A percentile compares a stretch with the other conserved stretches of the same genome.
These are phyloP conservation scores for Monilinia fructigena DNA, from an alignment of 2,329 filamentous ascomycete genomes.

Conservation along the genomic window DNA sequence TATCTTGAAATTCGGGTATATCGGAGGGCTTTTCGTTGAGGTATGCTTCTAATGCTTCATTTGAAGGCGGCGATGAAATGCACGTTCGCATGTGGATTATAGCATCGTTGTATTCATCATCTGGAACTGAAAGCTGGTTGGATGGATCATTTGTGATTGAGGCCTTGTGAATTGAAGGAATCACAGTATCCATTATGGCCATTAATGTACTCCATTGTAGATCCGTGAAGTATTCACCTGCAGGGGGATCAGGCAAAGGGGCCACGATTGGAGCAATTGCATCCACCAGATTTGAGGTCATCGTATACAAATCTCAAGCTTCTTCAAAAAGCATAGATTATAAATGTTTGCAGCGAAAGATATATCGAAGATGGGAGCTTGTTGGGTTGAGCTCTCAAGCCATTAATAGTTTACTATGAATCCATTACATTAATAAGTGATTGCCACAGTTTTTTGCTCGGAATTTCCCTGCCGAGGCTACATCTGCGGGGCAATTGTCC, in stretches of 20 bases:
- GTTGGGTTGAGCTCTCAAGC: background rate
- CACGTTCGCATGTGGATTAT: conserved; percentile 44
- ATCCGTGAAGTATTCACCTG: conserved; percentile 45
- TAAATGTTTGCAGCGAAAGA: background rate
- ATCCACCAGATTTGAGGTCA: conserved; percentile 19
- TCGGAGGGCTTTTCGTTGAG: conserved; percentile 53
- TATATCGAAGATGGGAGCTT: background rate
- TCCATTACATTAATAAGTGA: background rate
- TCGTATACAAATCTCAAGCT: background rate
- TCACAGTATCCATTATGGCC: conserved; percentile 55
- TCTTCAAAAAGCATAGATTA: background rate
- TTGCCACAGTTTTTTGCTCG: background rate
- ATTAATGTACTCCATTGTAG: conserved; percentile 55
- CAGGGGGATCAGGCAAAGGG: conserved; percentile 35
- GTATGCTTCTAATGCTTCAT: conserved; percentile 50
- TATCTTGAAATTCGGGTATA: conserved; percentile 53
- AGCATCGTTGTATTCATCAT: conserved; percentile 50
- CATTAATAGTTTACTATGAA: background rate
- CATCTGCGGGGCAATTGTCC: background rate
- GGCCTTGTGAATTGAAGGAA: conserved; percentile 57
- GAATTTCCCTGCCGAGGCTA: conserved; percentile 3
- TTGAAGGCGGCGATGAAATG: conserved; percentile 44
- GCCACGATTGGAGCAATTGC: conserved; percentile 28
- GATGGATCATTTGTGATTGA: conserved; percentile 17
- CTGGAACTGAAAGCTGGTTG: conserved; percentile 47